These are phyloP conservation scores for Arabidopsis suecica DNA, from an alignment of 345 rosid genomes.

Conservation along the genomic window DNA sequence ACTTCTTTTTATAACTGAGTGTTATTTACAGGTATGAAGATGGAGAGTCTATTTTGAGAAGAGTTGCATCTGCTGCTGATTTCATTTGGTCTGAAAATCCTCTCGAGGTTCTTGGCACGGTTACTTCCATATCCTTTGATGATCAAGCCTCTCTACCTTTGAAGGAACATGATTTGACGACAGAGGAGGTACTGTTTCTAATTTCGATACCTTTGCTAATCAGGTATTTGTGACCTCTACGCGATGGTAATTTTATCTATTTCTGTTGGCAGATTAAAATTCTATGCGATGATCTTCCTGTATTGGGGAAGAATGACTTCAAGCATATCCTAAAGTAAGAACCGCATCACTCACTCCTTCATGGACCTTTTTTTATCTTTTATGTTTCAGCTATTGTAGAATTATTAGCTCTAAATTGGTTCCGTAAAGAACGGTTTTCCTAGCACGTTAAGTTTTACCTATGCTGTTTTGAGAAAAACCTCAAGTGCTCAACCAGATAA, in stretches of 20 bases:
- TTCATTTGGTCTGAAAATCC: constrained; percentile 86
- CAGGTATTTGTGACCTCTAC: background rate
- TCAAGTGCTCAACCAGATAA: background rate
- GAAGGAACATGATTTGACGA: constrained; percentile 68
- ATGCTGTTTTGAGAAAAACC: background rate
- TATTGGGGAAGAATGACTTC: constrained; percentile 93
- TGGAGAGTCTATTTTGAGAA: constrained; percentile 71
- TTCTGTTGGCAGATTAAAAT: constrained; percentile 62
- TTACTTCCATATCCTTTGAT: constrained; percentile 73
- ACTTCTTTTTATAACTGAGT: background rate
- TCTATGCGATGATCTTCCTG: constrained; percentile 90
- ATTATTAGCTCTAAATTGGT: background rate
- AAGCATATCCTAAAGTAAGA: constrained; percentile 88
- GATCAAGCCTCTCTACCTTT: constrained; percentile 65
- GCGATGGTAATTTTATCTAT: constrained; percentile 8
- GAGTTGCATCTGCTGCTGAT: constrained; percentile 76
- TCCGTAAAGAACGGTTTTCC: background rate
- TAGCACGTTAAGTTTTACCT: background rate
- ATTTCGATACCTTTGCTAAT: background rate
- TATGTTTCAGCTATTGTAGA: background rate
- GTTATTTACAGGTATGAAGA: constrained; percentile 69
- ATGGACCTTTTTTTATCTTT: background rate
- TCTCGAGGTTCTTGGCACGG: constrained; percentile 91
- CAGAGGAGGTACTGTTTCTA: constrained; percentile 67
- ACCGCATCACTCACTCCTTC: background rate